Percentiles rank a stretch among this genome's conserved stretches.
Evolutionary conservation across 208 protist species (phyloP).

Genomic region (Trypanosomatidae sp.): DNA sequence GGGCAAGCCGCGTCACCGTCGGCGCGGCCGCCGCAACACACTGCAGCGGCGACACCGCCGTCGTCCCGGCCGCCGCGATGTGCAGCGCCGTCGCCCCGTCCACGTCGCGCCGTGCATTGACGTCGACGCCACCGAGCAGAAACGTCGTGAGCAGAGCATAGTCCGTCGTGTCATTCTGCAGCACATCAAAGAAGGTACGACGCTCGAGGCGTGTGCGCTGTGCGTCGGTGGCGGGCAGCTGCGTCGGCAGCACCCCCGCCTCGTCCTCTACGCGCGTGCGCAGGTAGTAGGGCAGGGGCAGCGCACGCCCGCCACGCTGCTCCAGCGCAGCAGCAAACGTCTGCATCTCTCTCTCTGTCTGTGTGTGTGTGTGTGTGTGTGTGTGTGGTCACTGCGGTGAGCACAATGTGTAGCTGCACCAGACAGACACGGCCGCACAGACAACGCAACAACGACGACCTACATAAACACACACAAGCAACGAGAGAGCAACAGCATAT

Average conservation of each 20-base stretch:
- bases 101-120: constrained; percentile 18
- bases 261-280: constrained; percentile 4
- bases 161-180: constrained; percentile 14
- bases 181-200: constrained; percentile 29
- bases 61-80: constrained; percentile 19
- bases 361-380: too few relatives aligned
- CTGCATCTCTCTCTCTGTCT: too few relatives aligned
- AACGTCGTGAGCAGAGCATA: constrained; percentile 31
- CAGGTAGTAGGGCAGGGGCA: constrained; percentile 43
- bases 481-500: too few relatives aligned
- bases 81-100: constrained; percentile 50
- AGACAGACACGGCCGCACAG: too few relatives aligned
- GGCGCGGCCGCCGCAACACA: background rate
- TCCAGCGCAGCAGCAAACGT: too few relatives aligned
- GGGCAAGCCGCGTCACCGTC: too few relatives aligned
- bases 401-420: too few relatives aligned
- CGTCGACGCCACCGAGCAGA: constrained; percentile 31
- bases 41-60: background rate
- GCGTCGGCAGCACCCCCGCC: constrained; percentile 1
- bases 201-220: constrained; percentile 14
- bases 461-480: too few relatives aligned
- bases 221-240: constrained; percentile 4
- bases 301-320: constrained; percentile 9
- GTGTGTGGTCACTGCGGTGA: too few relatives aligned
- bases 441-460: too few relatives aligned